Base-by-base conservation (phyloP, 192 early-diverging fungal genomes). In the Coemansia sp. region DNA sequence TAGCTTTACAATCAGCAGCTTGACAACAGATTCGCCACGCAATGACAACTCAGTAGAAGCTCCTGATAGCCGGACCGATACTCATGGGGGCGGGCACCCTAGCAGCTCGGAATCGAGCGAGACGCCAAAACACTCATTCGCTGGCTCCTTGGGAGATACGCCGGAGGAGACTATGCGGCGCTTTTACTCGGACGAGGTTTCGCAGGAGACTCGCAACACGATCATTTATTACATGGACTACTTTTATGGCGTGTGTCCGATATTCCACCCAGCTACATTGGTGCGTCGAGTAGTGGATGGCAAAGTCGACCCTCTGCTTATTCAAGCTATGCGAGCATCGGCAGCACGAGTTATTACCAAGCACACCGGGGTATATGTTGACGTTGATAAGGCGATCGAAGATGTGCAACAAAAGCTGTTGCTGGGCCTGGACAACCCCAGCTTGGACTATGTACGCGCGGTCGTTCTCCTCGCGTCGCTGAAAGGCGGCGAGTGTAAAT, bases 151-250 rank as follows among this genome's bases (percentile, higher is more conserved):
- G 41, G n/a, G 44, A 34, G 32, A 51, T 42, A 20, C 68, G 10
- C 29, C 45, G 17, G 41, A 70, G 1, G 69, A 67, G 7, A 64
- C 61, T 11, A 61, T 82, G 65, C 71, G 68, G 4, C 70, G 74
- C 39, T 82, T 82, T 55, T 76, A 76, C 42, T 82, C 79, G 2
- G 68, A 73, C 19, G 71, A 82, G 69, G 62, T 76, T 6, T 38
- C 71, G 8, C 68, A 72, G 42, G 71, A 74, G 0, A 76, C 74
- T 3, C 78, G 78, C 67, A 71, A 73, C 22, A 59, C 74, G 0
- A 61, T 81, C 13, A 39, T 64, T 5, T 81, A 69, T 64, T 81
- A 76, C 55, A 72, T 81, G 59, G 74, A 75, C 45, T 81, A 81
- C 55, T 81, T 72, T 67, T 81, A 81, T 40, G 63, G 61, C 41